Base-by-base conservation (phyloP, 2,329 filamentous ascomycete genomes). In the Pseudocercospora crystallina region DNA sequence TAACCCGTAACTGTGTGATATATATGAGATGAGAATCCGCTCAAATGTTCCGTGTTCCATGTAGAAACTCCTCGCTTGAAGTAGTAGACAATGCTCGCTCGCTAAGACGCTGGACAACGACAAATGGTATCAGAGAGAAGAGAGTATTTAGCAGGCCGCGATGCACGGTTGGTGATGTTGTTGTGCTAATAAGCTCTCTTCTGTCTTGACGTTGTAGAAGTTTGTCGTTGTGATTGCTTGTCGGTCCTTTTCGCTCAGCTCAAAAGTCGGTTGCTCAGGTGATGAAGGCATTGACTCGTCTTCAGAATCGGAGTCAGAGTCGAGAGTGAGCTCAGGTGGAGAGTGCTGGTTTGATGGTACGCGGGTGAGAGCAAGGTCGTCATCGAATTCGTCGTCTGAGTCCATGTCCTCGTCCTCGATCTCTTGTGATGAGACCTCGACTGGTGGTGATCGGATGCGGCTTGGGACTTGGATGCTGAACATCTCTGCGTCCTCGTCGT, bases 401-500 rank as follows among this genome's bases (percentile, higher is more conserved):
- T 74, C 71, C 12, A 71, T 67, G 32, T 64, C 60, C 20, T 61
- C 58, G 12, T 67, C 64, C 30, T 69, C 69, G 15, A 75, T 53
- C 59, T 74, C 72, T 47, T 65, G 67, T 35, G 72, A 73, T 53
- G 70, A 70, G 67, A 77, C 67, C 46, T 70, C 65, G 39, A 76
- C 60, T 36, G 63, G 69, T 59, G 73, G 61, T 53, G 69, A 68
- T 41, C 63, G 62, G 44, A 76, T 65, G 60, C 66, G 68, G 53
- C 71, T 67, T 26, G 20, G 20, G 46, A 68, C 54, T 39, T 73
- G 62, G 15, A 72, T 56, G 52, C 57, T 60, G 58, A 57, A 61
- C 56, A 74, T 66, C 61, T 75, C 71, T 57, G 70, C 72, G 56
- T 77, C 75, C 49, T 78, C 76, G 51, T 80, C 78, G 59, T 79